Conservation (phyloP, 2,329 filamentous ascomycete species). For the Endocalyx cinctus region DNA sequence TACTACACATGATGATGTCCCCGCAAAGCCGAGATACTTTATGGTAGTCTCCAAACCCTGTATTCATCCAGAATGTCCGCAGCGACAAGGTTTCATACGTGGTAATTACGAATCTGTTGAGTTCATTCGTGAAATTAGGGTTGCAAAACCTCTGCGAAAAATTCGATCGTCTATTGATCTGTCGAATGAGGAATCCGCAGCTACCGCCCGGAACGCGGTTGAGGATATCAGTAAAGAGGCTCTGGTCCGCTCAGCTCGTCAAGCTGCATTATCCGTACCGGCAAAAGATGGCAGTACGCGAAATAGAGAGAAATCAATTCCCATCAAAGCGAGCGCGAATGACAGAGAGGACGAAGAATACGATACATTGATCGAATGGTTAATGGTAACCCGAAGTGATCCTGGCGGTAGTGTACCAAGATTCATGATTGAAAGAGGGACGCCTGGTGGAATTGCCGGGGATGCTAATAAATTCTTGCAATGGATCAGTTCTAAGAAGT, state of each 20-base stretch:
- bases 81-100: conserved; percentile 68
- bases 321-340: too few species aligned
- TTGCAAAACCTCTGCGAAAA: conserved; percentile 40
- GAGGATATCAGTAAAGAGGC: conserved; percentile 35
- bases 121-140: conserved; percentile 76
- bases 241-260: conserved; percentile 36
- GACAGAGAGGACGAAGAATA: conserved; percentile 27
- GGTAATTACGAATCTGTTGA: conserved; percentile 91
- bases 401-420: conserved; percentile 83
- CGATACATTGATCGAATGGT: conserved; percentile 68
- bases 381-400: conserved; percentile 88
- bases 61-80: conserved; percentile 67
- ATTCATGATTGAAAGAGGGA: conserved; percentile 88
- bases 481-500: conserved; percentile 53
- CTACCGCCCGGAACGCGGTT: conserved; percentile 21
- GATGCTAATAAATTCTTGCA: conserved; percentile 79
- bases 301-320: too few species aligned
- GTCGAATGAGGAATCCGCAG: conserved; percentile 22
- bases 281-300: too few species aligned
- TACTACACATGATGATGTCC: conserved; percentile 15
- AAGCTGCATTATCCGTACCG: conserved; percentile 14
- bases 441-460: conserved; percentile 71
- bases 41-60: conserved; percentile 87
- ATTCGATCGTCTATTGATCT: conserved; percentile 42
- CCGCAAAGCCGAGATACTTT: conserved; percentile 55